Conservation (phyloP, 148 eudicot species). For the Arbutus unedo region DNA sequence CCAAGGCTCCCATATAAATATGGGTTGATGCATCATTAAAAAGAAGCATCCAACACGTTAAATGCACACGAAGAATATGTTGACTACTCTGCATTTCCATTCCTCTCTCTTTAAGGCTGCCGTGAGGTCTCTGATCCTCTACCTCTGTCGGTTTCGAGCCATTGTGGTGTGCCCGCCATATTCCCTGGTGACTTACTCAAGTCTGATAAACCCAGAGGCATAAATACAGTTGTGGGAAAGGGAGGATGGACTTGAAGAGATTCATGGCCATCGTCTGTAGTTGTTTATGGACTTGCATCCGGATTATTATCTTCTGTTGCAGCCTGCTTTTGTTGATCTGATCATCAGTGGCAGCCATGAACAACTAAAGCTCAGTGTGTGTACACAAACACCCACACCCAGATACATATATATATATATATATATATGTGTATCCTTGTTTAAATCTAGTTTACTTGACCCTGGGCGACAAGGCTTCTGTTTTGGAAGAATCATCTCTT, state of each 20-base stretch:
- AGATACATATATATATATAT: not conserved
- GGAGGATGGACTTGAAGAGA: not conserved
- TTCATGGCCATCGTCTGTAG: not conserved
- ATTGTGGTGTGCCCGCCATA: no score
- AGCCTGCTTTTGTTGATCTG: not conserved
- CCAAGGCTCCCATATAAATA: no score
- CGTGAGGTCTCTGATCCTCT: no score
- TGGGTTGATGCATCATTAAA: no score
- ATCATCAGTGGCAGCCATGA: not conserved
- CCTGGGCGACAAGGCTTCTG: conserved; percentile 10
- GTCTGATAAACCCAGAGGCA: not conserved
- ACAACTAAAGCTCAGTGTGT: not conserved
- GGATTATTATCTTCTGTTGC: not conserved
- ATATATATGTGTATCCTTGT: not conserved
- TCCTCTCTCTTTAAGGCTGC: no score
- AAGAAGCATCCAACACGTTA: no score
- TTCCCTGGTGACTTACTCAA: no score
- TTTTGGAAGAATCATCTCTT: not conserved
- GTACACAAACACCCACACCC: no score
- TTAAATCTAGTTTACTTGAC: not conserved
- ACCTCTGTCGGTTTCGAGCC: no score
- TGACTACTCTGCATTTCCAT: no score
- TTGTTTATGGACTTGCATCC: not conserved
- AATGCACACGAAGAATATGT: no score
- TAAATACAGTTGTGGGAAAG: not conserved